Percentiles rank a stretch among this genome's conserved stretches.
Evolutionary conservation across 2,329 filamentous ascomycete species (phyloP).

Genomic region (Colletotrichum liaoningense): DNA sequence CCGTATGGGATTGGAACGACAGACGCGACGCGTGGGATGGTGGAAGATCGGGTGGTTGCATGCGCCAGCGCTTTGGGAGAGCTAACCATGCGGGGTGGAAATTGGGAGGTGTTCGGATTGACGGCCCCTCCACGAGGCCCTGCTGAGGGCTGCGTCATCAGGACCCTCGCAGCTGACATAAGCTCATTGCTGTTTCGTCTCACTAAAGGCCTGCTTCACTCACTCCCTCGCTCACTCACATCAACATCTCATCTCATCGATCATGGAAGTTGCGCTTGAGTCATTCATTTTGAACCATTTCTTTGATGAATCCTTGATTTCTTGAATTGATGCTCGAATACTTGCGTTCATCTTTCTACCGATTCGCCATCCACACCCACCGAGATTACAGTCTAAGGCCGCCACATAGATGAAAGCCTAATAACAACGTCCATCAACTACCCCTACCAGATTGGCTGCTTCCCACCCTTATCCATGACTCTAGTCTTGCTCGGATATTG

Average conservation of each 20-base stretch:
- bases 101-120: background rate
- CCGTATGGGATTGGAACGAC: background rate
- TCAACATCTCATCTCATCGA: too few relatives aligned
- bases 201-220: background rate
- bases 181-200: background rate
- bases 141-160: background rate
- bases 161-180: background rate
- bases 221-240: background rate
- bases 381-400: too few relatives aligned
- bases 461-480: background rate
- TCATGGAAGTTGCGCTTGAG: too few relatives aligned
- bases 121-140: background rate
- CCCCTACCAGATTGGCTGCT: constrained; percentile 10
- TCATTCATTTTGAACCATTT: too few relatives aligned
- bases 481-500: constrained; percentile 16
- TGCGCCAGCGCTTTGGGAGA: background rate
- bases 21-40: background rate
- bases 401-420: too few relatives aligned
- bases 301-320: too few relatives aligned
- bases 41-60: background rate
- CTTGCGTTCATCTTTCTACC: too few relatives aligned
- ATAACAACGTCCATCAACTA: too few relatives aligned
- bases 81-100: constrained; percentile 2
- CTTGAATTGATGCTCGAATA: too few relatives aligned
- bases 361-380: too few relatives aligned